Evolutionary conservation across 495 filamentous ascomycete species (phyloP).

Genomic region (Xanthoparmelia taractica): DNA sequence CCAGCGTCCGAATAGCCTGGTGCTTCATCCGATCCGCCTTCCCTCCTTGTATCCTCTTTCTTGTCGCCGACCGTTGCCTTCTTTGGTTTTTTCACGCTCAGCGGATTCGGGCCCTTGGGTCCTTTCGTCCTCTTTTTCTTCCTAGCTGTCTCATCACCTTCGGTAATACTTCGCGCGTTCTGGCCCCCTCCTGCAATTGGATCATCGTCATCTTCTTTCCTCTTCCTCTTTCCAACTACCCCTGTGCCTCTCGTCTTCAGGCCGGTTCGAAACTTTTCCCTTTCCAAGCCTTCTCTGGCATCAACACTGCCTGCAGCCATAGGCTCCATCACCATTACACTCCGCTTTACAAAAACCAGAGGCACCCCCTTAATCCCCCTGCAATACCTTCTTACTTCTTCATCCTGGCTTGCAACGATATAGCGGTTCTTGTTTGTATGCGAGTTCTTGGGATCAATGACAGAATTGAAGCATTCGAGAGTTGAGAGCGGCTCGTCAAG

Average conservation of each 20-base stretch:
- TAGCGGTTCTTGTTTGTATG: slow-evolving; percentile 84
- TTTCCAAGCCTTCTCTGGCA: slow-evolving; percentile 60
- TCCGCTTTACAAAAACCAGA: slow-evolving; percentile 72
- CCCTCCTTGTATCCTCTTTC: slow-evolving; percentile 15
- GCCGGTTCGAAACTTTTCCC: slow-evolving; percentile 65
- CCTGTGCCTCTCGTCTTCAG: slow-evolving; percentile 42
- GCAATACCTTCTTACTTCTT: slow-evolving; percentile 47
- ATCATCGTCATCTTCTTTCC: slow-evolving; percentile 23
- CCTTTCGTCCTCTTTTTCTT: slow-evolving; percentile 63
- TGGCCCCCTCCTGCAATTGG: slow-evolving; percentile 21
- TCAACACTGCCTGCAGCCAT: slow-evolving; percentile 60
- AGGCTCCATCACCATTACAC: slow-evolving; percentile 85
- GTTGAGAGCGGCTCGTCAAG: slow-evolving; percentile 69
- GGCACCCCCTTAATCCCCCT: slow-evolving; percentile 65
- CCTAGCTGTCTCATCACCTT: slow-evolving; percentile 28
- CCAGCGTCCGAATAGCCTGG: slow-evolving; percentile 25
- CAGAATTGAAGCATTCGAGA: slow-evolving; percentile 65
- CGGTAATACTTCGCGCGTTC: slow-evolving; percentile 25
- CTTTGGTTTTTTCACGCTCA: slow-evolving; percentile 81
- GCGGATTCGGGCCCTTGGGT: slow-evolving; percentile 77
- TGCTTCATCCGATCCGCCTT: slow-evolving; percentile 4
- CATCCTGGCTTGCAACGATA: slow-evolving; percentile 70
- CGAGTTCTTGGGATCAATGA: slow-evolving; percentile 65
- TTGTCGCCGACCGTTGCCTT: slow-evolving; percentile 28
- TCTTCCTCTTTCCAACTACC: slow-evolving; percentile 41